Evolutionary conservation across 1,284 basidiomycete genomes (phyloP), one percentile per base, ranked within the genome.

Genomic region (Tilletia caries): DNA sequence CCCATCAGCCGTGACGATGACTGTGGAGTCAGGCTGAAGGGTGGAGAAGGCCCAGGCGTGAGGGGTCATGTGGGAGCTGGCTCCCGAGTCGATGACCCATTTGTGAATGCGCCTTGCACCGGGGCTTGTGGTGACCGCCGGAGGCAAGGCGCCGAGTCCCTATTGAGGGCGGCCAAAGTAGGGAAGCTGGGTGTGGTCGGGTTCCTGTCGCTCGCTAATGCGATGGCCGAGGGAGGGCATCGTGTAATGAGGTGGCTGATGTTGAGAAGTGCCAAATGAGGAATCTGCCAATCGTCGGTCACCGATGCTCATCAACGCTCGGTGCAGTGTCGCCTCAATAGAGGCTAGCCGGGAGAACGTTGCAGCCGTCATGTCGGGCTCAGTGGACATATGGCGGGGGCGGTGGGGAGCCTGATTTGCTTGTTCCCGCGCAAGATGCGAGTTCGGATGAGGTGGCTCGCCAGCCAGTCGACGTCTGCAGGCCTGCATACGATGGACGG

Each of bases 81-180:
- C 54, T 12, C 54, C 54, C 4, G 54, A 58, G 29, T 58, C 54
- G 18, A 58, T 29, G 27, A 58, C 27, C 54, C 54, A 58, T 25
- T n/a, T 50, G 46, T 50, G 46, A 25, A 8, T 44, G 8, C 41
- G 41, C 10, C 10, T 18, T 10, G 18, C 18, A 18, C 18, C 41
- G 41, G 41, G 8, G 41, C 41, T 18, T 25, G 46, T 4, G 3
- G 23, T 6, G 15, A 18, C 20, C 46, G 20, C 15, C 46, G 46
- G 5, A n/a, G 46, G 5, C 46, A 50, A 18, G 20, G 46, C 46
- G 4, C 6, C 46, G 46, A 50, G 3, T 10, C 20, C 23, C 46
- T 25, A 50, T 6, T 50, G 20, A n/a, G 46, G 46, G 20, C 46
- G 46, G 13, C 37, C 37, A 41, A 41, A 41, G 37, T 5, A 50